Base-by-base conservation (phyloP, 2,329 filamentous ascomycete genomes). In the Helotiales sp. region DNA sequence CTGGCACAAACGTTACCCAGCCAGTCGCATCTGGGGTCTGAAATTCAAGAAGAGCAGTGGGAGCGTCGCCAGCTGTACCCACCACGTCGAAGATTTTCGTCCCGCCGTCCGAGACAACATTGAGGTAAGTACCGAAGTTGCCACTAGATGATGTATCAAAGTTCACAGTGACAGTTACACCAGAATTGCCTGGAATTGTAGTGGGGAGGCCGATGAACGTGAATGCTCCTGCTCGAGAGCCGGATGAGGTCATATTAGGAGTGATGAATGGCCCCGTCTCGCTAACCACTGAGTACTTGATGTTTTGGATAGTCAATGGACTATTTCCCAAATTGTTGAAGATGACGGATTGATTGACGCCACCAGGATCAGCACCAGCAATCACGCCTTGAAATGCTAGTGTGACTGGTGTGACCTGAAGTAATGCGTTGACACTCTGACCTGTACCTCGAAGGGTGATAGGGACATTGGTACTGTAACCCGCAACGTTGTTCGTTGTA, bases 11-110 rank as follows among this genome's bases (percentile, higher is more conserved):
- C 2, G 72, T 63, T 2, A 81, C 73, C 83, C 82, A 86, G 0
- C 73, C 74, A 2, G 66, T 69, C 2, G 77, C 81, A 63, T 84
- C 80, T 0, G 73, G 66, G 0, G 74, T 79, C 65, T 85, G 78
- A 66, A 85, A 85, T 63, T 85, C 79, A 3, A 86, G 68, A 1
- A 81, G 66, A 0, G 80, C 81, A 0, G 71, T 71, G 0, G 83
- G 79, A 0, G 77, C 70, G 1, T 76, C 76, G 0, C 81, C 81
- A 7, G 81, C 76, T 1, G 77, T 75, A 13, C 75, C 82, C 0
- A 79, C 71, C 13, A 84, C 72, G 27, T 76, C 75, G 10, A 85
- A 70, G 0, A 77, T 73, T 13, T 74, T 73, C 44, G 70, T 77
- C 0, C 83, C 83, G 9, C 82, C 82, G 52, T 84, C 71, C 0